Evolutionary conservation across 352 stramenopile genomes (phyloP).

Genomic region (Pythium chondricola): DNA sequence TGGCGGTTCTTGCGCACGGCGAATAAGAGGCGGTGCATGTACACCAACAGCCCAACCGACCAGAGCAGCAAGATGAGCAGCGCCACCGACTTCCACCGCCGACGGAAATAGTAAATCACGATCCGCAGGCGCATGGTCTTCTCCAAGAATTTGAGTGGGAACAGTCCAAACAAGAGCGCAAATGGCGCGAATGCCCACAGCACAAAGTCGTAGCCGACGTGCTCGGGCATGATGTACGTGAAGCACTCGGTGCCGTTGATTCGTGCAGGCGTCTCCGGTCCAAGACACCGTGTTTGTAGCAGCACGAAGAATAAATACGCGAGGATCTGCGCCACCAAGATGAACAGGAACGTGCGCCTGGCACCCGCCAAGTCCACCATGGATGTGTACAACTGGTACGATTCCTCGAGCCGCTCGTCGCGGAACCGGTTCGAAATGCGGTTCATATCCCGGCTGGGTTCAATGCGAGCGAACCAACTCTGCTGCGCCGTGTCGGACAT

Average conservation of each 20-base stretch:
- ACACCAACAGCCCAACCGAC: conserved; percentile 56
- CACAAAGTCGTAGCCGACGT: conserved; percentile 15
- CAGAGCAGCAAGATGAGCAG: conserved; percentile 63
- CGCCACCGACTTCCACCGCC: conserved; percentile 66
- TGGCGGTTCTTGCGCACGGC: conserved; percentile 31
- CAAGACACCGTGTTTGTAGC: conserved; percentile 19
- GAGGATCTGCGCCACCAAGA: conserved; percentile 47
- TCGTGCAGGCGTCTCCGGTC: neutral
- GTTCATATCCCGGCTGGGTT: conserved; percentile 45
- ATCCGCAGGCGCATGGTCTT: conserved; percentile 58
- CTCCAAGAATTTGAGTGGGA: conserved; percentile 68
- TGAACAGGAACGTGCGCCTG: conserved; percentile 48
- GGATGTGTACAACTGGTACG: conserved; percentile 78
- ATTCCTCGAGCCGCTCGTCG: conserved; percentile 63
- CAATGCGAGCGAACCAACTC: conserved; percentile 41
- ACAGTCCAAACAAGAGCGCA: conserved; percentile 45
- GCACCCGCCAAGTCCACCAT: conserved; percentile 56
- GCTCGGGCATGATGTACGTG: conserved; percentile 14
- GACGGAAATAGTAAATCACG: conserved; percentile 68
- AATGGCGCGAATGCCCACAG: conserved; percentile 63
- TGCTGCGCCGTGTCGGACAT: conserved; percentile 19
- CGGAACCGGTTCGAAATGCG: conserved; percentile 64
- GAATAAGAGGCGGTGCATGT: conserved; percentile 50
- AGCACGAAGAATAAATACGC: conserved; percentile 48
- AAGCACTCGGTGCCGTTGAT: conserved; percentile 9